phyloP scores from a whole-genome alignment of 2,329 filamentous ascomycete species.

The Claviceps cyperi region DNA sequence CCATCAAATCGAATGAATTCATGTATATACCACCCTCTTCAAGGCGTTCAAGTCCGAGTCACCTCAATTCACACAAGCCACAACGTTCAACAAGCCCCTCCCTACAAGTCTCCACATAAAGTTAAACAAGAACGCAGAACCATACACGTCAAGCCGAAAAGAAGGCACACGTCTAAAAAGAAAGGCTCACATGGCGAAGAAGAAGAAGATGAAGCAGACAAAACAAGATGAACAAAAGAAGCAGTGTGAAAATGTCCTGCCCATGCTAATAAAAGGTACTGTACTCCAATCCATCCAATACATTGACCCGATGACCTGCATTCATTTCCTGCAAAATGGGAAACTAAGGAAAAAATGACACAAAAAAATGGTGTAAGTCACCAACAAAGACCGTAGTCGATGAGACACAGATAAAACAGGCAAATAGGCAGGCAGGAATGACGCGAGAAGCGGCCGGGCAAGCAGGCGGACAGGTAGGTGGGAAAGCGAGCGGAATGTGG shows the following conservation, averaged over 20 bases:
- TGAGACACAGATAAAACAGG: neutral
- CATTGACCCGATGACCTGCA: constrained; percentile 20
- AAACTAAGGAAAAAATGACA: constrained; percentile 11
- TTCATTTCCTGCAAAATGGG: constrained; percentile 3
- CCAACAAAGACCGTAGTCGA: neutral
- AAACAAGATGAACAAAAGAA: neutral
- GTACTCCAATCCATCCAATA: constrained; percentile 26
- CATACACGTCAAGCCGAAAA: constrained; percentile 2
- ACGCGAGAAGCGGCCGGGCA: too few relatives aligned
- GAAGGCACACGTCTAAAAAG: neutral
- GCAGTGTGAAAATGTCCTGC: neutral
- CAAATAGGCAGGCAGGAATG: neutral
- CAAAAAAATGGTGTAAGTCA: neutral
- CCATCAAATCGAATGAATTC: too few relatives aligned
- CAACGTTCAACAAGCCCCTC: too few relatives aligned
- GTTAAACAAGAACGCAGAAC: neutral
- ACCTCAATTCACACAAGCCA: too few relatives aligned
- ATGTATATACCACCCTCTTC: too few relatives aligned
- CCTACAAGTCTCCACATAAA: too few relatives aligned
- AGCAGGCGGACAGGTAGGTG: too few relatives aligned
- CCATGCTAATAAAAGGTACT: constrained; percentile 20
- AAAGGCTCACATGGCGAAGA: constrained; percentile 11
- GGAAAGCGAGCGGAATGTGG: neutral
- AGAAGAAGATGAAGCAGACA: constrained; percentile 1
- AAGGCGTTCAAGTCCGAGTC: too few relatives aligned